These are phyloP conservation scores for Calocybe gangraenosa DNA, from an alignment of 768 basidiomycete species.

Conservation along the genomic window DNA sequence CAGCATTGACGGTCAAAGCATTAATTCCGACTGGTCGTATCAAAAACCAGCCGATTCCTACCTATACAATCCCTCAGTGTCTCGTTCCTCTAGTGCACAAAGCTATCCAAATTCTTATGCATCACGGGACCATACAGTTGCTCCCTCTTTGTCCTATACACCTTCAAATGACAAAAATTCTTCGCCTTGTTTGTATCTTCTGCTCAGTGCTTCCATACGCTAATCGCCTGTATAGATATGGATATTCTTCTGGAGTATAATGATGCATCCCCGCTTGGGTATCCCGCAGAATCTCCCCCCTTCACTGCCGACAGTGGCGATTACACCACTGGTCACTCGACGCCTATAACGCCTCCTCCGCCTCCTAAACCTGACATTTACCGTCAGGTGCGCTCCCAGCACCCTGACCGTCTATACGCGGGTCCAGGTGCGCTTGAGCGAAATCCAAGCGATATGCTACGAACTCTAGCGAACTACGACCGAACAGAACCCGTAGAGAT, in stretches of 20 bases:
- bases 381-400: conserved; percentile 3
- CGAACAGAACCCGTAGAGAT: conserved; percentile 19
- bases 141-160: conserved; percentile 1
- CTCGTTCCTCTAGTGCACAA: conserved; percentile 9
- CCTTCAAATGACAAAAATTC: conserved; percentile 1
- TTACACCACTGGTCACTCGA: conserved; percentile 5
- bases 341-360: conserved; percentile 2
- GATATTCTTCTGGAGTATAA: conserved; percentile 10
- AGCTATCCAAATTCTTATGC: conserved; percentile 8
- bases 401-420: conserved; percentile 6
- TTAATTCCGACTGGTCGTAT: conserved; percentile 13
- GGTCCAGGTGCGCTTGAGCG: conserved; percentile 18
- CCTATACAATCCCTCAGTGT: conserved; percentile 8
- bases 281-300: conserved; percentile 7
- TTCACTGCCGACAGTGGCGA: conserved; percentile 1
- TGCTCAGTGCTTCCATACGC: neutral
- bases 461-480: conserved; percentile 29
- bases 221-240: conserved; percentile 7
- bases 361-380: conserved; percentile 6
- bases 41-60: conserved; percentile 15
- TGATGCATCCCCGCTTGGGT: conserved; percentile 11
- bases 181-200: conserved; percentile 12
- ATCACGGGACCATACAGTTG: conserved; percentile 6
- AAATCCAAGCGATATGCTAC: conserved; percentile 34
- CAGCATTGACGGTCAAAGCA: conserved; percentile 8